phyloP scores from a whole-genome alignment of 768 basidiomycete species.

The Amyloporia xantha region DNA sequence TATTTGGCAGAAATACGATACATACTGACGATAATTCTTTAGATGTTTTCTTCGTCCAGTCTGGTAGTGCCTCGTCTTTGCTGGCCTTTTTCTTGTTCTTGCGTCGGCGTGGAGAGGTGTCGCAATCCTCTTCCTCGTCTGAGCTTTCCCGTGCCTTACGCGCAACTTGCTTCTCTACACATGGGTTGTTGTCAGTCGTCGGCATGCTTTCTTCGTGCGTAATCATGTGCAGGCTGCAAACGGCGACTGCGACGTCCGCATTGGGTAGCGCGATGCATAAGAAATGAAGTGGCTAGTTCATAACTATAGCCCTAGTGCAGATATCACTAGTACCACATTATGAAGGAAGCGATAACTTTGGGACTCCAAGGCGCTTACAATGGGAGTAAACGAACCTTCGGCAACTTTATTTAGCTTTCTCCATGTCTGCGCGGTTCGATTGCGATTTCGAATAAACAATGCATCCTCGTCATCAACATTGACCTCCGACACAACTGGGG shows the following conservation, averaged over 20 bases:
- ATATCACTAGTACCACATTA: too few relatives aligned
- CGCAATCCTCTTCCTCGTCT: slow-evolving; percentile 8
- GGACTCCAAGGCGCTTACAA: too few relatives aligned
- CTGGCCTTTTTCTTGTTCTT: slow-evolving; percentile 7
- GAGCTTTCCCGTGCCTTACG: slow-evolving; percentile 1
- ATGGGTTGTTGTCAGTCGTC: too few relatives aligned
- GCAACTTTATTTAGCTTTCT: slow-evolving; percentile 48
- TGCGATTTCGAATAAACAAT: slow-evolving; percentile 62
- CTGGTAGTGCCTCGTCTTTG: slow-evolving; percentile 6
- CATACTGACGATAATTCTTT: slow-evolving; percentile 2
- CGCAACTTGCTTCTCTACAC: slow-evolving; percentile 6
- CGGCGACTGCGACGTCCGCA: too few relatives aligned
- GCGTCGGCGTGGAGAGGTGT: slow-evolving; percentile 4
- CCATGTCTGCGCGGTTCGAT: slow-evolving; percentile 52
- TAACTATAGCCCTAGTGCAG: too few relatives aligned
- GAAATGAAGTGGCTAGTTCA: too few relatives aligned
- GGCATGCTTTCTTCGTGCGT: too few relatives aligned
- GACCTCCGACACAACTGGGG: slow-evolving; percentile 10
- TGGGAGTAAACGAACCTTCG: slow-evolving; percentile 38
- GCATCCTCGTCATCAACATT: slow-evolving; percentile 54
- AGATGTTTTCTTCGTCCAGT: slow-evolving; percentile 13
- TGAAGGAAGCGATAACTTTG: too few relatives aligned
- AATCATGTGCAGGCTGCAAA: too few relatives aligned
- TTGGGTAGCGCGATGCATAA: too few relatives aligned
- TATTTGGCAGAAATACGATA: neutral